Conservation (phyloP, 495 filamentous ascomycete species). For the Penicillium alfredii region DNA sequence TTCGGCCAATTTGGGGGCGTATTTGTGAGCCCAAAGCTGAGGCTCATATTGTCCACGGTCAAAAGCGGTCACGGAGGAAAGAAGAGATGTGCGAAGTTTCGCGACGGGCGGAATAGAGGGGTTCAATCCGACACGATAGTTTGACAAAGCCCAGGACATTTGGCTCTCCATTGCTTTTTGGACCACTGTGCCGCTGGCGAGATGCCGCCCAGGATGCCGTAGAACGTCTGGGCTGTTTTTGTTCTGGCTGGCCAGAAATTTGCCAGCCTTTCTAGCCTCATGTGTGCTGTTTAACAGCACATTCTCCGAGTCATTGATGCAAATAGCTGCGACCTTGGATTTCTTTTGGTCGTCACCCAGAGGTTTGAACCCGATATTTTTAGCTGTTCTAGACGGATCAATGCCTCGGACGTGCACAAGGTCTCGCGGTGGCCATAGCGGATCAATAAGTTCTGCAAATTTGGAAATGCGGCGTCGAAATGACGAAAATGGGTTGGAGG, state of each 20-base stretch:
- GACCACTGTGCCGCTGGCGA: slow-evolving; percentile 31
- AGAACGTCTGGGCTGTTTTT: slow-evolving; percentile 7
- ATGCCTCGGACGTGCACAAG: slow-evolving; percentile 49
- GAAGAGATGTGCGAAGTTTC: slow-evolving; percentile 55
- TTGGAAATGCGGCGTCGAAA: slow-evolving; percentile 39
- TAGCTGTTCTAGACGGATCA: not conserved
- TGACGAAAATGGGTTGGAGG: slow-evolving; percentile 7
- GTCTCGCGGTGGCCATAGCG: slow-evolving; percentile 65
- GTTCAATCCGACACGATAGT: slow-evolving; percentile 1
- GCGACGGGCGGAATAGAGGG: slow-evolving; percentile 43
- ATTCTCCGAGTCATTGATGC: slow-evolving; percentile 32
- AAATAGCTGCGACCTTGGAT: slow-evolving; percentile 29
- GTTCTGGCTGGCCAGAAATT: not conserved
- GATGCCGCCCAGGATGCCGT: slow-evolving; percentile 31
- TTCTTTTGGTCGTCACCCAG: slow-evolving; percentile 25
- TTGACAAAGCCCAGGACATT: slow-evolving; percentile 22
- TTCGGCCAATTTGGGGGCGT: slow-evolving; percentile 62
- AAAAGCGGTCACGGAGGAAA: slow-evolving; percentile 63
- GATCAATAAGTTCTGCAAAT: slow-evolving; percentile 53
- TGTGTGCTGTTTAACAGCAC: slow-evolving; percentile 20
- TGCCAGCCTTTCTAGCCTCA: slow-evolving; percentile 9
- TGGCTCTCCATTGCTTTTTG: slow-evolving; percentile 30
- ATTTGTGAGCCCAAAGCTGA: slow-evolving; percentile 76
- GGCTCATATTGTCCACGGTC: slow-evolving; percentile 72
- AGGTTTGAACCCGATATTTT: not conserved